Evolutionary conservation across 208 protist species (phyloP).

Genomic region (Lotmaria passim): DNA sequence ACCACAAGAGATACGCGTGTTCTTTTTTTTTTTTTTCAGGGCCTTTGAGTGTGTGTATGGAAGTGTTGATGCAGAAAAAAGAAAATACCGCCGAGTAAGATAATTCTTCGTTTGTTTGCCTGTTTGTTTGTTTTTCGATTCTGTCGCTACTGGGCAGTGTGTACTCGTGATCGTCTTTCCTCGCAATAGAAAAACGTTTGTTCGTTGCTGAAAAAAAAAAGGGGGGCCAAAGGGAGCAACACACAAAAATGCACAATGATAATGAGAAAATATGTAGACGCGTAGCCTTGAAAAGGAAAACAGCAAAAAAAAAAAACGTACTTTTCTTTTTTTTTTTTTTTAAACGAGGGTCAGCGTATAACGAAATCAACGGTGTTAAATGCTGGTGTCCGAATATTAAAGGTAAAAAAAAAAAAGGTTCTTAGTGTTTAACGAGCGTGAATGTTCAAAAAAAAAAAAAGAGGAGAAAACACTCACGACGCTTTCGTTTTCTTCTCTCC

Average conservation of each 20-base stretch:
- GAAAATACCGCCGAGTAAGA: not conserved
- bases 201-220: too few species aligned
- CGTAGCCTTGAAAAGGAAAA: not conserved
- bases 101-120: not conserved
- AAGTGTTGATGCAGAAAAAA: not conserved
- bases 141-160: too few species aligned
- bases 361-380: constrained; percentile 12
- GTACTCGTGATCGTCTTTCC: not conserved
- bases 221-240: too few species aligned
- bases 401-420: constrained; percentile 23
- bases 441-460: too few species aligned
- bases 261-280: too few species aligned
- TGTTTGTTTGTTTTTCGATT: not conserved
- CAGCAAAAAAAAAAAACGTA: not conserved
- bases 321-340: too few species aligned
- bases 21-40: not conserved
- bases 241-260: too few species aligned
- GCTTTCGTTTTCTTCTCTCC: too few species aligned
- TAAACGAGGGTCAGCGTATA: constrained; percentile 10
- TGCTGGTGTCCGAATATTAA: constrained; percentile 11
- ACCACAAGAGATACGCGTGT: not conserved
- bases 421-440: too few species aligned
- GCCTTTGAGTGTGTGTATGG: too few species aligned
- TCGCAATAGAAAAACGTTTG: not conserved
- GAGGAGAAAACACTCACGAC: too few species aligned